Evolutionary conservation across 2,329 filamentous ascomycete genomes (phyloP).

Genomic region (Pseudovirgaria hyperparasitica): DNA sequence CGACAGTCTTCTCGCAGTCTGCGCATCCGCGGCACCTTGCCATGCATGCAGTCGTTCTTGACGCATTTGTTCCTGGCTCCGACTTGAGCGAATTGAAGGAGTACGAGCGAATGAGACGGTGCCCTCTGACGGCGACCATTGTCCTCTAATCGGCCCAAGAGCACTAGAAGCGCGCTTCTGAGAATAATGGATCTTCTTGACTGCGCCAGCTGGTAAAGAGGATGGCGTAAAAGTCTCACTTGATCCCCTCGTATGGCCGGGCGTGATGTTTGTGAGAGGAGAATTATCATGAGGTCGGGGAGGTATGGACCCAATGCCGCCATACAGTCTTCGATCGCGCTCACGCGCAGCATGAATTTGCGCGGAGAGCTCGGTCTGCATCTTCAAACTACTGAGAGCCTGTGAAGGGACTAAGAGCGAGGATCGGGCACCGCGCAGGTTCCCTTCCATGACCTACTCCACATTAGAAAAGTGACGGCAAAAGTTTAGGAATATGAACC

Average conservation of each 20-base stretch:
- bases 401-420: constrained; percentile 45
- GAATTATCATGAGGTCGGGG: constrained; percentile 20
- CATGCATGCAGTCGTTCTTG: too few species aligned
- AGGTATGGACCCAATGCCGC: constrained; percentile 22
- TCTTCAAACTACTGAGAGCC: constrained; percentile 29
- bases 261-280: constrained; percentile 14
- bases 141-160: constrained; percentile 21
- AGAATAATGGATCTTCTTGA: constrained; percentile 12
- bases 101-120: too few species aligned
- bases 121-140: constrained; percentile 21
- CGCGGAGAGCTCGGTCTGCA: constrained; percentile 17
- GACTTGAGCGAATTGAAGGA: constrained; percentile 23
- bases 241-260: constrained; percentile 24
- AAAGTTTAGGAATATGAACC: too few species aligned
- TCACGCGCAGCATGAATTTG: constrained; percentile 22
- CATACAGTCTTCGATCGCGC: constrained; percentile 21
- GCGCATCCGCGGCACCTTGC: too few species aligned
- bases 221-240: constrained; percentile 29
- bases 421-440: constrained; percentile 65
- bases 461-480: background rate
- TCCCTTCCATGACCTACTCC: constrained; percentile 79
- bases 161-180: constrained; percentile 27
- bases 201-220: constrained; percentile 18
- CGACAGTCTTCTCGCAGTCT: too few species aligned
- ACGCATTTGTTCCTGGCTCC: constrained; percentile 27